Conservation (phyloP, 2,329 filamentous ascomycete genomes). For the Lachnellula willkommii region DNA sequence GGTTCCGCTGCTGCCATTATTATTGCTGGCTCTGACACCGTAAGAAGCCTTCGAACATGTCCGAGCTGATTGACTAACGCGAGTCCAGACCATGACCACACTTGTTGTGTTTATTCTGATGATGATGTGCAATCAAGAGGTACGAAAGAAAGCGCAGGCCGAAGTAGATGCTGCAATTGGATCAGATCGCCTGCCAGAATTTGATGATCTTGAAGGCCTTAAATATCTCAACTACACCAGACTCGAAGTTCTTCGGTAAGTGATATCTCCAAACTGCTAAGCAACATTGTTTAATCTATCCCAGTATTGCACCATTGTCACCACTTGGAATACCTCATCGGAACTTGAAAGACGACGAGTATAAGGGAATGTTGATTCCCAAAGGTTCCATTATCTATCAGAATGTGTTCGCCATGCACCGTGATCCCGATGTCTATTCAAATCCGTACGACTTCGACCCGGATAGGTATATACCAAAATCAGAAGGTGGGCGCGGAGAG, state of each 20-base stretch:
- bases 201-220: conserved; percentile 44
- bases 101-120: conserved; percentile 39
- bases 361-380: conserved; percentile 52
- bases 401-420: conserved; percentile 52
- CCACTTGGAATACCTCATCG: conserved; percentile 51
- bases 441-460: conserved; percentile 43
- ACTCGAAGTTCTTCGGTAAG: conserved; percentile 29
- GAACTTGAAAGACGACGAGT: conserved; percentile 49
- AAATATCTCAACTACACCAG: conserved; percentile 40
- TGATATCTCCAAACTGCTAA: conserved; percentile 40
- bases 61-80: conserved; percentile 35
- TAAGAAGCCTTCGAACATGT: conserved; percentile 36
- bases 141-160: conserved; percentile 42
- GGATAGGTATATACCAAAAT: conserved; percentile 39
- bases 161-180: conserved; percentile 46
- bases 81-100: conserved; percentile 35
- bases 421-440: conserved; percentile 39
- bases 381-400: conserved; percentile 48
- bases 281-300: too few relatives aligned
- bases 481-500: conserved; percentile 39
- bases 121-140: conserved; percentile 31
- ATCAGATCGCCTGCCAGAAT: conserved; percentile 39
- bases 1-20: conserved; percentile 43
- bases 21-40: conserved; percentile 35
- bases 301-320: conserved; percentile 33